These are phyloP conservation scores for Claviceps purpurea DNA, from an alignment of 2,329 filamentous ascomycete genomes.

Conservation along the genomic window DNA sequence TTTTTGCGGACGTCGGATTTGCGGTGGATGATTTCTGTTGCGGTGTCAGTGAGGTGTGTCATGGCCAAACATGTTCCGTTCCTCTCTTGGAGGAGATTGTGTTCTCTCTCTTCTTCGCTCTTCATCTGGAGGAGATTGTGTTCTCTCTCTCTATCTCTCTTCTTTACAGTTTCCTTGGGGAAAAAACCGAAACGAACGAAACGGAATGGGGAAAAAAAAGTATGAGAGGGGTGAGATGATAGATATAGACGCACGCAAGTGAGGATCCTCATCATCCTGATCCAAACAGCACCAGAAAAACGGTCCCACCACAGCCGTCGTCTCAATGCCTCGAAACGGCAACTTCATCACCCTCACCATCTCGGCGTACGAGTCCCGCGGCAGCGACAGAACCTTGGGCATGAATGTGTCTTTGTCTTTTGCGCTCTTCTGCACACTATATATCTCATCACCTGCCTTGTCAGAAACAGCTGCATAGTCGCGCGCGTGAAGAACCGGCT, in stretches of 20 bases:
- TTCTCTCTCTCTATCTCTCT: no score
- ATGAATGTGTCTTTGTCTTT: conserved; percentile 44
- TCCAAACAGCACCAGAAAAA: conserved; percentile 50
- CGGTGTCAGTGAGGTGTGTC: not conserved
- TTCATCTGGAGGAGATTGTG: no score
- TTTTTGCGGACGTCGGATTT: conserved; percentile 56
- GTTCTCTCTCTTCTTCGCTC: no score
- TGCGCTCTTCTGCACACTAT: conserved; percentile 42
- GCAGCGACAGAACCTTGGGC: conserved; percentile 39
- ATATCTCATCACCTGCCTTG: not conserved
- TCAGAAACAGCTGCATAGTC: not conserved
- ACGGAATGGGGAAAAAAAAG: not conserved
- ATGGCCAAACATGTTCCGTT: no score
- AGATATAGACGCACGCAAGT: conserved; percentile 36
- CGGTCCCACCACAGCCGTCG: conserved; percentile 44
- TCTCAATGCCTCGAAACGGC: conserved; percentile 45
- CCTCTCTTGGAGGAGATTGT: no score
- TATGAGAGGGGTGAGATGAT: not conserved
- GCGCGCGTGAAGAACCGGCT: no score
- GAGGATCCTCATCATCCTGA: conserved; percentile 40
- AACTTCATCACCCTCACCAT: conserved; percentile 43
- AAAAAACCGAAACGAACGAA: no score
- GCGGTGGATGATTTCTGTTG: conserved; percentile 44
- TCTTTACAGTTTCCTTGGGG: no score
- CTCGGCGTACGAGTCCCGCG: conserved; percentile 33